Evolutionary conservation across 768 basidiomycete genomes (phyloP).

Genomic region (Leccinum arenicola): DNA sequence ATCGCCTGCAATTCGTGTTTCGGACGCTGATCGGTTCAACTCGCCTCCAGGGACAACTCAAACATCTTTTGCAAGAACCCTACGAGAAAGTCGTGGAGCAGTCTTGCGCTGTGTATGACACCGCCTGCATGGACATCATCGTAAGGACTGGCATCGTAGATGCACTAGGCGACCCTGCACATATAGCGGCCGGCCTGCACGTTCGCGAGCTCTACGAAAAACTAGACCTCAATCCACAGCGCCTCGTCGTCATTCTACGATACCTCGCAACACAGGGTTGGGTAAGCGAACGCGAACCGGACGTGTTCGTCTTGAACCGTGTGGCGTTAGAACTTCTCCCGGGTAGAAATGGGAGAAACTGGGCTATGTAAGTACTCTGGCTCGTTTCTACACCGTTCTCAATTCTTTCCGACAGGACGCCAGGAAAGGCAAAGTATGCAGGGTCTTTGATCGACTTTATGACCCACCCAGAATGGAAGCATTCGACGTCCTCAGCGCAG

Average conservation of each 20-base stretch:
- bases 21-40: not conserved
- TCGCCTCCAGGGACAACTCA: not conserved
- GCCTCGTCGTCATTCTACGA: not conserved
- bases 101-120: not conserved
- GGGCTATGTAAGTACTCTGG: no score
- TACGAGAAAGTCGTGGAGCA: not conserved
- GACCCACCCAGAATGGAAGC: no score
- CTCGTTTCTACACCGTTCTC: no score
- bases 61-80: not conserved
- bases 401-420: no score
- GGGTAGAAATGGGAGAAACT: no score
- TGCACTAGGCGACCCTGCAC: not conserved
- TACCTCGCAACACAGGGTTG: not conserved
- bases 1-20: not conserved
- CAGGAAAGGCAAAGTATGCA: no score
- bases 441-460: no score
- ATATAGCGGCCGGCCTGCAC: not conserved
- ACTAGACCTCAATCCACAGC: not conserved
- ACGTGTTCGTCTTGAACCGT: no score
- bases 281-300: no score
- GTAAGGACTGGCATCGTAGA: not conserved
- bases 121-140: not conserved
- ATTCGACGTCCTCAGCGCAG: no score
- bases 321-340: no score
- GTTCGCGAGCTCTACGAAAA: not conserved